Percentiles rank a stretch among this genome's conserved stretches.
These are phyloP conservation scores for Cubamyces lactineus DNA, from an alignment of 768 basidiomycete species.

Conservation along the genomic window DNA sequence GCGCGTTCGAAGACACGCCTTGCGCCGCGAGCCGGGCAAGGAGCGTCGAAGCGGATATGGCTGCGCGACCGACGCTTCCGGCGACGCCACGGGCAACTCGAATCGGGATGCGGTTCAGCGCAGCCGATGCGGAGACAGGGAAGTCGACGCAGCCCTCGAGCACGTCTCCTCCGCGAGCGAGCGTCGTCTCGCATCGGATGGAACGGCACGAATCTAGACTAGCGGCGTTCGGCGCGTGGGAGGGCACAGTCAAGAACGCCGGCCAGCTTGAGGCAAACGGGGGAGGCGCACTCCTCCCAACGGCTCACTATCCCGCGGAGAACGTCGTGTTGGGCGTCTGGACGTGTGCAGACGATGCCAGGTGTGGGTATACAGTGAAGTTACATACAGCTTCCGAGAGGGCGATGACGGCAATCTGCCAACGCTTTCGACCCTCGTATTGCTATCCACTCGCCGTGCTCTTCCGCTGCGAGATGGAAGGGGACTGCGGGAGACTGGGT, in stretches of 20 bases:
- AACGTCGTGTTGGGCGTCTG: background rate
- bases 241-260: conserved; percentile 4
- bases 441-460: conserved; percentile 22
- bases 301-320: conserved; percentile 14
- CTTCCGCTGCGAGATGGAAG: conserved; percentile 36
- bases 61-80: conserved; percentile 4
- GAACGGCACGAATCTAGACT: conserved; percentile 2
- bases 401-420: conserved; percentile 10
- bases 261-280: background rate
- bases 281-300: conserved; percentile 1
- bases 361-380: conserved; percentile 20
- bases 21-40: no score
- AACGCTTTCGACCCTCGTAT: background rate
- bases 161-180: background rate
- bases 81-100: conserved; percentile 1
- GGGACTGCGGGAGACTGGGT: conserved; percentile 62
- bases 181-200: background rate
- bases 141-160: background rate
- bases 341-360: background rate
- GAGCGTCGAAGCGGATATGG: background rate
- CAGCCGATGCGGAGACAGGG: conserved; percentile 14
- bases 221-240: conserved; percentile 11
- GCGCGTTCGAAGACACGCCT: background rate
- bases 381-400: conserved; percentile 17
- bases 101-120: background rate